Conservation (phyloP, 345 rosid species). For the Euphorbia tirucalli region DNA sequence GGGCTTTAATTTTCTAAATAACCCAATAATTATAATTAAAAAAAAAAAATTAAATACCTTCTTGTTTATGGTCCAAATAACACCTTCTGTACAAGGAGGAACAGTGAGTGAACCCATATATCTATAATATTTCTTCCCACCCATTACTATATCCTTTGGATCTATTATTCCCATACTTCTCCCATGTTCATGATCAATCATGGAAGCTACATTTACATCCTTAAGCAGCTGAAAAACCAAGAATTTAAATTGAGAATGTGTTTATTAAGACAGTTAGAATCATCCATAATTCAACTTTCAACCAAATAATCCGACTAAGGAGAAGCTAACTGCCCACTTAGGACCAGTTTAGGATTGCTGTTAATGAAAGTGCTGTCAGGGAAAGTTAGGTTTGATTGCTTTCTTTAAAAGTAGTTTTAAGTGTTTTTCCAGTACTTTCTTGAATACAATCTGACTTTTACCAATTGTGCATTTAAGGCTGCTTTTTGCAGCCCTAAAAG, state of each 20-base stretch:
- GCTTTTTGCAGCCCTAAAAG: too few species aligned
- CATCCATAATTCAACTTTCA: not conserved
- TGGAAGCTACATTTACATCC: slow-evolving; percentile 17
- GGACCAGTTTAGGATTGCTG: too few species aligned
- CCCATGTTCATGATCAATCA: slow-evolving; percentile 23
- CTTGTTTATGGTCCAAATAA: slow-evolving; percentile 57
- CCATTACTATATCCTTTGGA: slow-evolving; percentile 47
- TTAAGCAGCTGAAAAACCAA: slow-evolving; percentile 27
- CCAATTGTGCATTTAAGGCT: too few species aligned
- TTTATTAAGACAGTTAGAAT: not conserved
- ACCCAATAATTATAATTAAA: not conserved
- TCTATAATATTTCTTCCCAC: slow-evolving; percentile 52
- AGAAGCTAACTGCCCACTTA: too few species aligned
- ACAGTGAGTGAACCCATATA: slow-evolving; percentile 76
- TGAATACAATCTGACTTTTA: too few species aligned
- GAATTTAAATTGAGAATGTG: too few species aligned
- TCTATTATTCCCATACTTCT: slow-evolving; percentile 44
- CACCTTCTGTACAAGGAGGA: slow-evolving; percentile 85
- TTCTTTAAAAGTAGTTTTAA: too few species aligned
- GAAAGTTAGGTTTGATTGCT: too few species aligned
- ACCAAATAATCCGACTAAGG: not conserved
- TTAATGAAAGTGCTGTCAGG: too few species aligned
- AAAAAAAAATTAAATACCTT: slow-evolving; percentile 31
- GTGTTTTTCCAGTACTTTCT: too few species aligned
- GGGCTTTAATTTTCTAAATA: too few species aligned